Evolutionary conservation across 2,329 filamentous ascomycete genomes (phyloP).

Genomic region (Colletotrichum navitas): DNA sequence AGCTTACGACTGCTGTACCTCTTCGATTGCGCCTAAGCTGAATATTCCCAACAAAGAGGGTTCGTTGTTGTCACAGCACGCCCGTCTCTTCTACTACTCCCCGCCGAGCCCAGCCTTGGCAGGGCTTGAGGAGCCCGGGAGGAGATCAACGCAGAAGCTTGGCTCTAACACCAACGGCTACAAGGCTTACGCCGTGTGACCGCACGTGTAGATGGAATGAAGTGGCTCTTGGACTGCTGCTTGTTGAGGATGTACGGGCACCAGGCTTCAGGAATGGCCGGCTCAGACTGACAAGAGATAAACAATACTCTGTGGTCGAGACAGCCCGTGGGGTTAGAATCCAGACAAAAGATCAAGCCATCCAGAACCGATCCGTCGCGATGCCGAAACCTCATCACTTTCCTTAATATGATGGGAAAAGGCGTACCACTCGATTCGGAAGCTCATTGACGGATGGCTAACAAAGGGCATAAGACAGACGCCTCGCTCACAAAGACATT

Average conservation of each 20-base stretch:
- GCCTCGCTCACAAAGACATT: neutral
- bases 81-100: neutral
- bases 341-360: neutral
- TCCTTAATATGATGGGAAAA: too few relatives aligned
- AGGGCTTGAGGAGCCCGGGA: too few relatives aligned
- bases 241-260: neutral
- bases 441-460: neutral
- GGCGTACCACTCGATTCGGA: neutral
- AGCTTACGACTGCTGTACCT: neutral
- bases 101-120: neutral
- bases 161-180: neutral
- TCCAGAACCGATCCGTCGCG: neutral
- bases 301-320: neutral
- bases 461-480: neutral
- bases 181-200: neutral
- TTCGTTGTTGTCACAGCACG: neutral
- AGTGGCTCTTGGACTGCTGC: neutral
- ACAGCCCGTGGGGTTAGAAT: neutral
- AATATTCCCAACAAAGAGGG: neutral
- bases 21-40: neutral
- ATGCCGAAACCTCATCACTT: neutral
- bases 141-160: neutral
- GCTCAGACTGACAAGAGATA: neutral
- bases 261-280: neutral
- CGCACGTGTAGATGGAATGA: too few relatives aligned